Conservation (phyloP, 257 asterid species). For the Nyctanthes arbortristis region DNA sequence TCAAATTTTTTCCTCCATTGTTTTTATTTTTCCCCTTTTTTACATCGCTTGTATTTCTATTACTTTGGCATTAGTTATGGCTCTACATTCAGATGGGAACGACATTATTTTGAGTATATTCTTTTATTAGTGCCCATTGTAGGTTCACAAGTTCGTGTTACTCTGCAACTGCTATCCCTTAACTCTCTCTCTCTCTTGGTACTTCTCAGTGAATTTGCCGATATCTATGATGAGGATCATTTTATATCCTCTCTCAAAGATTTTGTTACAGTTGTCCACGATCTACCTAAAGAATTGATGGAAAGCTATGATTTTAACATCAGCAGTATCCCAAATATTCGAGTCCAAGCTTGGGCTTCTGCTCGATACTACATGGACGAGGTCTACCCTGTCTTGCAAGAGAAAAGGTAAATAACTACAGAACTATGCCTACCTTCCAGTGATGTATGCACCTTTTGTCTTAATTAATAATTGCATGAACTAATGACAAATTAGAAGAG, state of each 20-base stretch:
- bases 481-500: not conserved
- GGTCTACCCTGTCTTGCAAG: constrained; percentile 68
- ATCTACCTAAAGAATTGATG: constrained; percentile 66
- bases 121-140: not conserved
- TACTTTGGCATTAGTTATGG: not conserved
- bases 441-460: not conserved
- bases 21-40: too few species aligned
- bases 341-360: constrained; percentile 81
- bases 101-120: not conserved
- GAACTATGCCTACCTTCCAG: not conserved
- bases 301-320: constrained; percentile 64
- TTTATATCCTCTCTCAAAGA: constrained; percentile 66
- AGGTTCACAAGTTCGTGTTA: not conserved
- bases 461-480: not conserved
- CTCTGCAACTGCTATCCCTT: not conserved
- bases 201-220: constrained; percentile 62
- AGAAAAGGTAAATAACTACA: constrained; percentile 47
- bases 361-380: constrained; percentile 66
- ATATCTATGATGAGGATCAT: constrained; percentile 81
- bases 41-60: not conserved
- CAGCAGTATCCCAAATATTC: constrained; percentile 58
- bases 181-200: constrained; percentile 21
- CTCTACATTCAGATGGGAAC: not conserved
- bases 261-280: constrained; percentile 56
- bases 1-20: not conserved